Conservation (phyloP, 441 rosid genomes). For the Populus hybrid region DNA sequence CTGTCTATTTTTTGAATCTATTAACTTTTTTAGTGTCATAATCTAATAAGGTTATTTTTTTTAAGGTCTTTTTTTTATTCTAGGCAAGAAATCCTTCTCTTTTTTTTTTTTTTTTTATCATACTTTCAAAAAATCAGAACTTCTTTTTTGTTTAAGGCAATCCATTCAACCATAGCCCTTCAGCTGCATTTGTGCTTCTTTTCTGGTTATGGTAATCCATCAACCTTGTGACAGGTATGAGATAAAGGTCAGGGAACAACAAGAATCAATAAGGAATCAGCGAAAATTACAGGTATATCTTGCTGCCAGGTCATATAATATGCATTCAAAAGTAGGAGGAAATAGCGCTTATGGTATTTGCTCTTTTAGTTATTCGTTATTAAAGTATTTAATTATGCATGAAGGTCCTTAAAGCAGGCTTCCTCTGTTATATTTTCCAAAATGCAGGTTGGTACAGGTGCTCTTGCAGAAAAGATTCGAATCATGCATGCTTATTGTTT, state of each 20-base stretch:
- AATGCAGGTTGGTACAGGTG: constrained; percentile 86
- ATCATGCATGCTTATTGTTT: constrained; percentile 38
- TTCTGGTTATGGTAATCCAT: constrained; percentile 21
- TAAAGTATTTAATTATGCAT: too few relatives aligned
- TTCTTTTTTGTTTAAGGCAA: too few relatives aligned
- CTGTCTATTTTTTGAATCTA: too few relatives aligned
- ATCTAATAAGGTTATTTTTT: too few relatives aligned
- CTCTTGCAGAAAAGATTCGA: constrained; percentile 92
- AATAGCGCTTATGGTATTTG: too few relatives aligned
- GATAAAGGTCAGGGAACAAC: constrained; percentile 90
- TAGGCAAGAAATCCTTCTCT: too few relatives aligned
- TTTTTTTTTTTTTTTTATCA: too few relatives aligned
- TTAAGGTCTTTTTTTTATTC: too few relatives aligned
- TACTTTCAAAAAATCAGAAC: too few relatives aligned
- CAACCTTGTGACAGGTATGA: constrained; percentile 56
- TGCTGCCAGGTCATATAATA: neutral
- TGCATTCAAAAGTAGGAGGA: neutral
- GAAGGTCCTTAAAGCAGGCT: neutral
- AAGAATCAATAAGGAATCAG: constrained; percentile 65
- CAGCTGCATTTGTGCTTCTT: neutral
- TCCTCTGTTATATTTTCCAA: constrained; percentile 15
- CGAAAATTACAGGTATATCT: constrained; percentile 64
- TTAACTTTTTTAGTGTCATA: too few relatives aligned
- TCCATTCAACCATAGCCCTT: too few relatives aligned
- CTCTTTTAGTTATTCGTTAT: neutral